Evolutionary conservation across 2,329 filamentous ascomycete genomes (phyloP).

Genomic region (Colletotrichum sp.): DNA sequence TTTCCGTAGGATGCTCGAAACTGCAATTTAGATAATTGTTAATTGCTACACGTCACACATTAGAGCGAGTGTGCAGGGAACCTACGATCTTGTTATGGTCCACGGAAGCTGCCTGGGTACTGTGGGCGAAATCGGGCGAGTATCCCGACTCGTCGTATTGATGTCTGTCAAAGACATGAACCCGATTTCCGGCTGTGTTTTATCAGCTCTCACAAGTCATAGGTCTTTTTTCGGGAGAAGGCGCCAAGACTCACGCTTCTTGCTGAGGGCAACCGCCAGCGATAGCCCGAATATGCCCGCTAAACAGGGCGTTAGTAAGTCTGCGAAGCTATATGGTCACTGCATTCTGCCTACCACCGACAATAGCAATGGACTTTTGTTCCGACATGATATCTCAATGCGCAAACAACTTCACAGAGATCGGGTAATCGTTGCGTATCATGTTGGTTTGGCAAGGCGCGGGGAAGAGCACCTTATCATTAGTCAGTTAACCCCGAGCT

Average conservation of each 20-base stretch:
- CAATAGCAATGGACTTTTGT: not conserved
- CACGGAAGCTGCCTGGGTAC: constrained; percentile 27
- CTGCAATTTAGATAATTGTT: not conserved
- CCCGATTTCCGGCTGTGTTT: not conserved
- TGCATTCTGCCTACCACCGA: not conserved
- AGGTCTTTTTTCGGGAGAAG: not conserved
- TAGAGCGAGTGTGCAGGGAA: not conserved
- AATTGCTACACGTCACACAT: not conserved
- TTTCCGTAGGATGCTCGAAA: constrained; percentile 29
- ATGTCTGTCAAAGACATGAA: constrained; percentile 27
- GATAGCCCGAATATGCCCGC: constrained; percentile 30
- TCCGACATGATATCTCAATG: not conserved
- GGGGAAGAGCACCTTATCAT: not conserved
- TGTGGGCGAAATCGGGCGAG: constrained; percentile 15
- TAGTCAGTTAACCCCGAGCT: not conserved
- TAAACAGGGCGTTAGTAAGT: not conserved
- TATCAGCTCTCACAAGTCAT: not conserved
- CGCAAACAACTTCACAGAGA: not conserved
- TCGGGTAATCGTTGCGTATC: not conserved
- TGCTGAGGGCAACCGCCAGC: constrained; percentile 26
- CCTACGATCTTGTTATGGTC: constrained; percentile 31
- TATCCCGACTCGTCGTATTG: constrained; percentile 26
- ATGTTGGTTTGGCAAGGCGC: not conserved
- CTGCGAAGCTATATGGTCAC: not conserved
- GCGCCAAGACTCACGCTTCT: constrained; percentile 20